Percentiles rank a stretch among this genome's conserved stretches.
phyloP scores from a whole-genome alignment of 495 filamentous ascomycete genomes.

The Melanomma pulvis-pyrius region DNA sequence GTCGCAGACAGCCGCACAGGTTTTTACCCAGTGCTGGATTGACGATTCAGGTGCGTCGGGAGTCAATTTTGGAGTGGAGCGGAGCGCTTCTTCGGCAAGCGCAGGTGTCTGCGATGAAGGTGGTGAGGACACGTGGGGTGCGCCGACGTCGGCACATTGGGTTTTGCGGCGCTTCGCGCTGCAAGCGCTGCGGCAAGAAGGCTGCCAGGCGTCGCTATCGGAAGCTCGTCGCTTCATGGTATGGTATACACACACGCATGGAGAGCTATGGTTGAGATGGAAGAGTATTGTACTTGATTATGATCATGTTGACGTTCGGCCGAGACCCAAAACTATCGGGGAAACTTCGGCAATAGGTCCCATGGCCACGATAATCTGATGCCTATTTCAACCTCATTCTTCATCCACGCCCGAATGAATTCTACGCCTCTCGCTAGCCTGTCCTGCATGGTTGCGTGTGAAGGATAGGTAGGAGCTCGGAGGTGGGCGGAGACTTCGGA shows the following conservation, averaged over 20 bases:
- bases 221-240: constrained; percentile 21
- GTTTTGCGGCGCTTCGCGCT: constrained; percentile 24
- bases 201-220: constrained; percentile 8
- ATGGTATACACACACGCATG: constrained; percentile 7
- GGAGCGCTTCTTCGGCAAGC: constrained; percentile 13
- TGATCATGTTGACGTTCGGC: constrained; percentile 4
- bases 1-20: constrained; percentile 9
- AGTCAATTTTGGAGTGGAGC: constrained; percentile 12
- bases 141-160: constrained; percentile 4
- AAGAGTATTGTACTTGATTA: constrained; percentile 4
- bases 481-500: too few species aligned
- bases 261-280: constrained; percentile 4
- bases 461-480: too few species aligned
- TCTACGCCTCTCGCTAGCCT: too few species aligned
- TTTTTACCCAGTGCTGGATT: constrained; percentile 17
- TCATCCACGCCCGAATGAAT: too few species aligned
- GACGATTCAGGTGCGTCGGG: constrained; percentile 6
- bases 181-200: constrained; percentile 12
- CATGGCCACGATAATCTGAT: too few species aligned
- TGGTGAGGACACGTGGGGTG: constrained; percentile 9
- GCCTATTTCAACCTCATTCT: too few species aligned
- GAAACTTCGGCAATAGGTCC: constrained; percentile 5
- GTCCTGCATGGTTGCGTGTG: too few species aligned
- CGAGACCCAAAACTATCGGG: background rate
- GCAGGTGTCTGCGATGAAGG: constrained; percentile 17